Conservation (phyloP, 2,329 filamentous ascomycete genomes). For the Colletotrichum orchidophilum region DNA sequence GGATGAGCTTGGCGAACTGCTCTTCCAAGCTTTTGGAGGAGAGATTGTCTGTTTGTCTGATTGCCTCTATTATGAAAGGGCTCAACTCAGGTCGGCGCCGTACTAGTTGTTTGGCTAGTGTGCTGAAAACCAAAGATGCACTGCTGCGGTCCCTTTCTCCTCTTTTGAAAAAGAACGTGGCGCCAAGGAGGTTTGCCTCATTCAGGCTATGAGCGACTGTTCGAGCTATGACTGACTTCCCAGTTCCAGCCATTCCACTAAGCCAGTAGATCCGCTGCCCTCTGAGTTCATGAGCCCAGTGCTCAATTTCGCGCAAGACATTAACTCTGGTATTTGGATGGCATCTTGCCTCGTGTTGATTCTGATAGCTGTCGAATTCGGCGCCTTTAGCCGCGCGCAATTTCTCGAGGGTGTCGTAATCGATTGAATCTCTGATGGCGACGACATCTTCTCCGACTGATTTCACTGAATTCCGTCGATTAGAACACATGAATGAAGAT, state of each 20-base stretch:
- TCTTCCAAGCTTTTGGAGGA: background rate
- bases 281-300: background rate
- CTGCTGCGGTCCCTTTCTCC: slow-evolving; percentile 46
- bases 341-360: background rate
- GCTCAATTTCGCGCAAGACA: background rate
- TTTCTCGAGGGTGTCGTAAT: background rate
- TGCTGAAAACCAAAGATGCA: slow-evolving; percentile 47
- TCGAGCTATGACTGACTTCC: slow-evolving; percentile 36
- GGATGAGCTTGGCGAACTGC: background rate
- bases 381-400: background rate
- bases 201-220: background rate
- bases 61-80: slow-evolving; percentile 35
- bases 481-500: background rate
- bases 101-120: slow-evolving; percentile 48
- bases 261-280: slow-evolving; percentile 4
- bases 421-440: background rate
- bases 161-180: slow-evolving; percentile 55
- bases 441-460: background rate
- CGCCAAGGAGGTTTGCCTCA: slow-evolving; percentile 34
- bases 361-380: background rate
- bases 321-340: slow-evolving; percentile 5
- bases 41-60: background rate
- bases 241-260: slow-evolving; percentile 31
- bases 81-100: slow-evolving; percentile 16
- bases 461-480: background rate